phyloP scores from a whole-genome alignment of 352 stramenopile species.

The Pythium phragmiticola region DNA sequence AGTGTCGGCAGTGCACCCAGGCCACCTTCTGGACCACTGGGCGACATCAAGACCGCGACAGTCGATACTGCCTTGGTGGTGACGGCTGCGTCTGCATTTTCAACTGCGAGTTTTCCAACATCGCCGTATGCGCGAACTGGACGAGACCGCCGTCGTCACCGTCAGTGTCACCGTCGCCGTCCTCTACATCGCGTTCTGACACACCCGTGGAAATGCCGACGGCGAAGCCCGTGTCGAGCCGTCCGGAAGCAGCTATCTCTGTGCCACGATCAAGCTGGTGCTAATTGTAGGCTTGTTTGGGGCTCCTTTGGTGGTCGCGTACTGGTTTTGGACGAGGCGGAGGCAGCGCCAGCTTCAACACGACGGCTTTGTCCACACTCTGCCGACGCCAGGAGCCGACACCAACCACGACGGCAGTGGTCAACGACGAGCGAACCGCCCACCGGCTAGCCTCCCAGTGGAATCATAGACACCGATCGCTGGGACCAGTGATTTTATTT shows the following conservation, averaged over 20 bases:
- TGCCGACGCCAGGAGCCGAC: not conserved
- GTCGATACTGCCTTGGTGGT: not conserved
- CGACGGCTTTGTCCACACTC: not conserved
- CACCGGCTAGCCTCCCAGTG: not conserved
- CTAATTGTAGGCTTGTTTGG: not conserved
- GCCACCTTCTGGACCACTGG: not conserved
- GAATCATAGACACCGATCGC: not conserved
- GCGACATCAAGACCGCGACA: not conserved
- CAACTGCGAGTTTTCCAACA: not conserved
- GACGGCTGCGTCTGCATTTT: slow-evolving; percentile 1
- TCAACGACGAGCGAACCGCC: not conserved
- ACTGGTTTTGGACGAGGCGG: not conserved
- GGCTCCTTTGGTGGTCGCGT: not conserved
- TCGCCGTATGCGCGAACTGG: not conserved
- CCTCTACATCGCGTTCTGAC: not conserved
- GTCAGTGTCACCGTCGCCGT: too few relatives aligned
- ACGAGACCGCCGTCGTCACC: not conserved
- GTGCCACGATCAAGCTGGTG: not conserved
- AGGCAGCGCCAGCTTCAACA: not conserved
- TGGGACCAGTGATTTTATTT: too few relatives aligned
- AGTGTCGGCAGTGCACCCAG: not conserved
- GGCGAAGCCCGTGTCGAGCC: not conserved
- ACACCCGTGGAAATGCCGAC: not conserved
- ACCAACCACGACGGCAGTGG: not conserved
- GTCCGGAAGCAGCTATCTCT: not conserved